Conservation (phyloP, 768 basidiomycete species). For the Cubamyces lactineus region DNA sequence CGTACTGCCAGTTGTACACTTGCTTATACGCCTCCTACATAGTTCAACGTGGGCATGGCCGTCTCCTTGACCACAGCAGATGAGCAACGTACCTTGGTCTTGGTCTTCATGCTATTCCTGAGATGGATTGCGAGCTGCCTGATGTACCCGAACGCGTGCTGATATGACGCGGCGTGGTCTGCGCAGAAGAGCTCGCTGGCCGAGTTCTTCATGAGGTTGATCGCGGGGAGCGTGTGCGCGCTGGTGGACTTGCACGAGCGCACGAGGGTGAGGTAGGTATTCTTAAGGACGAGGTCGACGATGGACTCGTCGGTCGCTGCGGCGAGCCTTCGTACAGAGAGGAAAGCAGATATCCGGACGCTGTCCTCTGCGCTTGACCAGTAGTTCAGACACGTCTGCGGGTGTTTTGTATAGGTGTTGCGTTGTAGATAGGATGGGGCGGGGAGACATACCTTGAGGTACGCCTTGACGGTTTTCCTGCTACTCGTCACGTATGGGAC, state of each 20-base stretch:
- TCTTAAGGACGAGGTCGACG: constrained; percentile 87
- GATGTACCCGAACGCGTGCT: constrained; percentile 95
- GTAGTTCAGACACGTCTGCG: constrained; percentile 76
- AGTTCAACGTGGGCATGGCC: constrained; percentile 6
- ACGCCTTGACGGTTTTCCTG: constrained; percentile 82
- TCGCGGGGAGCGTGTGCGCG: constrained; percentile 82
- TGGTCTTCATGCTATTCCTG: constrained; percentile 87
- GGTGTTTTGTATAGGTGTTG: background rate
- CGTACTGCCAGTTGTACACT: constrained; percentile 99
- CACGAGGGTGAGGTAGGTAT: constrained; percentile 85
- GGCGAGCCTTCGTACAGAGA: constrained; percentile 81
- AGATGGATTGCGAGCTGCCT: constrained; percentile 93
- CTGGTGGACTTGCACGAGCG: constrained; percentile 86
- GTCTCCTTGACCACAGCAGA: background rate
- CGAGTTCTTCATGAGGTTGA: constrained; percentile 98
- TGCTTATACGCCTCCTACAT: constrained; percentile 84
- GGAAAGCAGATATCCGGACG: constrained; percentile 82
- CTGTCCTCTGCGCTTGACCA: constrained; percentile 86
- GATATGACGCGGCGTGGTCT: constrained; percentile 75
- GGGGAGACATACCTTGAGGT: constrained; percentile 68
- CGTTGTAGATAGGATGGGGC: background rate
- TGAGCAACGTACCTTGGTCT: constrained; percentile 64
- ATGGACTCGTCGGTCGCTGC: constrained; percentile 78
- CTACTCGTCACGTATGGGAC: constrained; percentile 86
- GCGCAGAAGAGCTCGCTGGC: constrained; percentile 90